These are phyloP conservation scores for Teunomyces tritomae DNA, from an alignment of 805 yeast species.

Conservation along the genomic window DNA sequence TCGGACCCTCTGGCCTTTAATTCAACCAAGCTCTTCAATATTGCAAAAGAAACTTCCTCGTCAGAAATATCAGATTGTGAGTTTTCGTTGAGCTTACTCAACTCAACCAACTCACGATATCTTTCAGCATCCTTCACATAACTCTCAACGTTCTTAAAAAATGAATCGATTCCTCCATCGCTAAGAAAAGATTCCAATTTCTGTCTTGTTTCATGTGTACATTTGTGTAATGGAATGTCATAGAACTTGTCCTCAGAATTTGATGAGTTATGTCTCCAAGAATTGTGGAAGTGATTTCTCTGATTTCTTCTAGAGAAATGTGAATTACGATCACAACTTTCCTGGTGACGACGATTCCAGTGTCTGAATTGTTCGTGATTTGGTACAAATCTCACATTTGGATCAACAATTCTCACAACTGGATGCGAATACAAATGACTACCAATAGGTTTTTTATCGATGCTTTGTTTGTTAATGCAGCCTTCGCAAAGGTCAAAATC, in stretches of 20 bases:
- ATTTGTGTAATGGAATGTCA: conserved; percentile 26
- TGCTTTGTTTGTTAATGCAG: conserved; percentile 6
- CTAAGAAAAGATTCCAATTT: conserved; percentile 14
- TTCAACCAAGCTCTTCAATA: conserved; percentile 19
- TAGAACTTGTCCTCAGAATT: conserved; percentile 13
- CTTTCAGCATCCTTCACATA: conserved; percentile 21
- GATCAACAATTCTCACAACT: conserved; percentile 21
- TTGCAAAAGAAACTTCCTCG: conserved; percentile 22
- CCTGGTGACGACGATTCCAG: background rate
- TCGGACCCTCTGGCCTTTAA: background rate
- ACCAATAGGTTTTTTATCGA: conserved; percentile 11
- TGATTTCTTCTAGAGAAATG: too few species aligned
- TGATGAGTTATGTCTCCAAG: background rate
- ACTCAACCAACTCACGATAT: conserved; percentile 19
- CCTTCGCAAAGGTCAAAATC: background rate
- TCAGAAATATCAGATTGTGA: conserved; percentile 3
- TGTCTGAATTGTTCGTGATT: background rate
- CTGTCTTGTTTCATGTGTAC: conserved; percentile 8
- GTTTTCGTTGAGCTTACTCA: conserved; percentile 9
- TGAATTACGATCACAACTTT: too few species aligned
- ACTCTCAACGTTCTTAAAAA: conserved; percentile 15
- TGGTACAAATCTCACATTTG: background rate
- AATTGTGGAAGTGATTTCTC: background rate
- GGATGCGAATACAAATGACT: conserved; percentile 28
- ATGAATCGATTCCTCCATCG: conserved; percentile 15